Base-by-base conservation (phyloP, 2,329 filamentous ascomycete species). In the Xylariales sp. region DNA sequence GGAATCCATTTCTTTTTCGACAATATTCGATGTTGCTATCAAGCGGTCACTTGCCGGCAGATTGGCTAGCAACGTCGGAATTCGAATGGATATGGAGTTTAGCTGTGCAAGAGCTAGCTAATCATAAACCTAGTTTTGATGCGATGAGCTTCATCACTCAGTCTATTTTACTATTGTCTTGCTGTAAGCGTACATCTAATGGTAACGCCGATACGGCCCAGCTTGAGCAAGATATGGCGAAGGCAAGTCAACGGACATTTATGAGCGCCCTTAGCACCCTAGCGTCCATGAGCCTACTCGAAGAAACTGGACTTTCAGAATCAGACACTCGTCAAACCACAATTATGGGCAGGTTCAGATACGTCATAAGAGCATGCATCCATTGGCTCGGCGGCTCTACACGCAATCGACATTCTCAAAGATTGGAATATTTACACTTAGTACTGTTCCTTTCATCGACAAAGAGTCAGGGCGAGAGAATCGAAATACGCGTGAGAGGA, bases 31-130 rank as follows among this genome's bases (percentile, higher is more conserved):
- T 46, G 0, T 69, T 86, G 18, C 70, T 86, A 30, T 71, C 74
- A 4, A 72, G 69, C 39, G 76, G 76, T 1, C 65, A 69, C 4
- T 70, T 86, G 30, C 82, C 82, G 0, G 59, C 76, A 4, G 77
- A 80, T 9, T 86, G 84, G 84, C 74, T 86, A 32, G 79, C 80
- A 5, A 83, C 82, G 0, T 75, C 72, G 30, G 79, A 78, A 3
- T 82, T 85, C 62, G 73, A 76, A n/a, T 65, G 69, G 1, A 49
- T 84, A 34, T 86, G 84, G 84, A 77, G 76, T 3, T 70, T 74
- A 9, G 76, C 80, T 3, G 74, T 82, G 23, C 79, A 79, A 23
- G 69, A 69, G 7, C 65, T 85, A 16, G 80, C 81, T 0, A 71
- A 75, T 8, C 73, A 73, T 6, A 67, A 66, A 5, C 71, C 71